Evolutionary conservation across 208 protist species (phyloP), one percentile per base, ranked within the genome.

Genomic region (Trypanosoma grayi): DNA sequence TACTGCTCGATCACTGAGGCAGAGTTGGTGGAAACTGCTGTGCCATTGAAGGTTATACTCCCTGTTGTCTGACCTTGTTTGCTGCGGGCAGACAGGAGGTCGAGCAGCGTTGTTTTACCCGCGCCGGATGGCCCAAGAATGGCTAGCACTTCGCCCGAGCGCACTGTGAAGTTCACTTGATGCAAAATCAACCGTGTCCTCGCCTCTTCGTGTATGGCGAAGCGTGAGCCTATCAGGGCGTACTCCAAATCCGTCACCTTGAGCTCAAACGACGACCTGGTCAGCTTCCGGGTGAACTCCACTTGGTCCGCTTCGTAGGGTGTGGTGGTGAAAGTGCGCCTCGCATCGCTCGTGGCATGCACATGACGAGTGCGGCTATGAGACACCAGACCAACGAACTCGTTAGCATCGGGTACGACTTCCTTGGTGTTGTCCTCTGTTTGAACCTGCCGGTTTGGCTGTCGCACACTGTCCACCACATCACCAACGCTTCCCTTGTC

Each of bases 21-120:
- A 13, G 53, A 48, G 63, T 48, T 70, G 3, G 60, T 58, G 48
- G 4, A 57, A 37, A 94, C 40, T 14, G 67, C 43, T n/a, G 81
- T 86, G 51, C 84, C 83, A 60, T 97, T 97, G 13, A 97, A 57
- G 6, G 36, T 36, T 31, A 97, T 79, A 10, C 31, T 50, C 14
- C 92, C 92, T 14, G 41, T 53, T 14, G 79, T 68, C 1, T 58
- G 34, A 13, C 92, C 92, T 11, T 71, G 72, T 68, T 95, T 97
- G 1, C 62, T 65, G 16, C 91, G 73, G 16, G 79, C 83, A 4
- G 92, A 84, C 30, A 97, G 62, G 4, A 97, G 40, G 62, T 97
- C 89, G 10, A 97, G 85, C 65, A 97, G 75, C 9, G 88, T 93
- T 36, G 92, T 95, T 69, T 97, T 97, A 52, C 91, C 91, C 0